Evolutionary conservation across 192 early-diverging fungal species (phyloP).

Genomic region (Chytriomyces sp.): DNA sequence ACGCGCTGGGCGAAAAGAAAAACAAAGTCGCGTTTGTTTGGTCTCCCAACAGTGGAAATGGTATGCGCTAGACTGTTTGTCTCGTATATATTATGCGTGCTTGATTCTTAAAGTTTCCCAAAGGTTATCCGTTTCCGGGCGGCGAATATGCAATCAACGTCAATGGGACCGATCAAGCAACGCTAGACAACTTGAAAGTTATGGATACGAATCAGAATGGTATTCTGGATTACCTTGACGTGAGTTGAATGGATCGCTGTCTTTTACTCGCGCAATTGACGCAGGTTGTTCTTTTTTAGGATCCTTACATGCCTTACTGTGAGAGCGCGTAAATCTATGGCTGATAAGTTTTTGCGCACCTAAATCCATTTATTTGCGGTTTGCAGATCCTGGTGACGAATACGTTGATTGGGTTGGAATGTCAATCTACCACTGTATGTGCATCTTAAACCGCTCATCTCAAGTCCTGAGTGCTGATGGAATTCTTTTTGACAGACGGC

Average conservation of each 20-base stretch:
- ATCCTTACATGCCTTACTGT: slow-evolving; percentile 29
- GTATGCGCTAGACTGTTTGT: background rate
- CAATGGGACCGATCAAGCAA: slow-evolving; percentile 8
- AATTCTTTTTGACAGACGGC: background rate
- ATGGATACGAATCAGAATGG: slow-evolving; percentile 34
- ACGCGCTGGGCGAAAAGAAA: slow-evolving; percentile 19
- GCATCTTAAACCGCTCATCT: background rate
- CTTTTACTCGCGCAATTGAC: background rate
- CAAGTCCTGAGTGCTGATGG: background rate
- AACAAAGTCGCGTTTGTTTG: slow-evolving; percentile 39
- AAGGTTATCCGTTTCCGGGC: slow-evolving; percentile 16
- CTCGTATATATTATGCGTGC: background rate
- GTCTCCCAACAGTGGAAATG: slow-evolving; percentile 31
- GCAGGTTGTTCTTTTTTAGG: too few relatives aligned
- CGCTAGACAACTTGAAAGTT: slow-evolving; percentile 24
- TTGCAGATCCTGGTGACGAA: slow-evolving; percentile 23
- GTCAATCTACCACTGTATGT: slow-evolving; percentile 34
- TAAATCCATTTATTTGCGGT: too few relatives aligned
- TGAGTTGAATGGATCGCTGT: background rate
- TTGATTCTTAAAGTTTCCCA: background rate
- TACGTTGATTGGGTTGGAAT: slow-evolving; percentile 39
- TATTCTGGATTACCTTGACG: slow-evolving; percentile 12
- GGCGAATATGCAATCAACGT: slow-evolving; percentile 15
- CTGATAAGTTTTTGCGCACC: too few relatives aligned
- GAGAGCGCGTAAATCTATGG: too few relatives aligned